Evolutionary conservation across 176 grass and related monocot genomes (phyloP), one percentile per base, ranked within the genome.

Genomic region (Cenchrus purpureus): DNA sequence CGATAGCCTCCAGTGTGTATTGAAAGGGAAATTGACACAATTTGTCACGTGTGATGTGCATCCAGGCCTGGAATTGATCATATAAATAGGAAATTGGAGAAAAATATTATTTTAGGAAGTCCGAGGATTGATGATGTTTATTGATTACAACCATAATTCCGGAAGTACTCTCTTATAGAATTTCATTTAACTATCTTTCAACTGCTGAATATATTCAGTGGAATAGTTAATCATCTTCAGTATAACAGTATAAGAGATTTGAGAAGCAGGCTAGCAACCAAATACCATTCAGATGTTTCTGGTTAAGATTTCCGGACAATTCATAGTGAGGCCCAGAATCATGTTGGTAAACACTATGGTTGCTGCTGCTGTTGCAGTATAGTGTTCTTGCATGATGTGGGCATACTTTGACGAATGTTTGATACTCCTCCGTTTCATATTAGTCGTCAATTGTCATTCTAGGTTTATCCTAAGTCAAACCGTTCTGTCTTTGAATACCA

Each of bases 331-430:
- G 13, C 51, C 17, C 17, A 51, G n/a, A 68, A 42, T 51, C 17
- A 42, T 68, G 17, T 82, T 14, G 12, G 42, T 43, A 48, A 71
- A 78, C 46, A 56, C 7, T 73, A 55, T 13, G 0, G 31, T 49
- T 79, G 57, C 6, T 73, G 28, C 54, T 73, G 50, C 58, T 65
- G 31, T 65, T 22, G 3, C 40, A 48, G 17, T 66, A 65, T 29
- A 48, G 20, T 79, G 74, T 78, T 66, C 55, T 78, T 64, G 58
- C 14, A 43, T 83, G 12, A 79, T 42, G 43, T 89, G 31, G 50
- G 22, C 6, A 28, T 76, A 59, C 78, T 63, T 28, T 68, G 16
- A 62, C 51, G 50, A 16, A 52, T 81, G 43, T 14, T 31, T 76
- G 61, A 12, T 56, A 53, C 52, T 46, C 52, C 52, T 53, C 52